Base-by-base conservation (phyloP, 495 filamentous ascomycete genomes). In the Annulohypoxylon stygium region DNA sequence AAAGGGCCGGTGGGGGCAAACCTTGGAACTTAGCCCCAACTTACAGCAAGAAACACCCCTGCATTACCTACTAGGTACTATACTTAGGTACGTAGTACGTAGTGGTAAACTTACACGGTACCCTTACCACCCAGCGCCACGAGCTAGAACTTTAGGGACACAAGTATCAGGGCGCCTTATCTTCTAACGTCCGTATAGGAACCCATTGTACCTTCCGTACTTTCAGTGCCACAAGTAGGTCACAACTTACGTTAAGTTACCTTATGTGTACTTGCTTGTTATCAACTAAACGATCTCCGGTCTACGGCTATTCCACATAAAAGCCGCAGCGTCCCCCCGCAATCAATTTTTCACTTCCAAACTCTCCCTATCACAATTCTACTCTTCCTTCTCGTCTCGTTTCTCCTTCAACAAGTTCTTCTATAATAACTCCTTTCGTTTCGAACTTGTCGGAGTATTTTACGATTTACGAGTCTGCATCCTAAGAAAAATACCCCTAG, bases 291-390 rank as follows among this genome's bases (percentile, higher is more conserved):
- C 37, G 11, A 11, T 60, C 48, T 70, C 67, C 62, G 66, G 62
- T 61, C 47, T 33, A 63, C 67, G 61, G 67, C 61, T 57, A 74
- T 67, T 50, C 71, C 67, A 74, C 67, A 74, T 74, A 74, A 74
- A 74, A 74, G 71, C 67, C 71, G 48, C 67, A 74, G 70, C 18
- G 67, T 54, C 71, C 72, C 71, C 72, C 72, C 72, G 67, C 67
- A 75, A 26, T 65, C 36, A 47, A 12, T 8, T 45, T 64, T 69
- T 64, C 34, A 45, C 57, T 33, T 43, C 26, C 23, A 59, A 23
- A 64, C 59, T 39, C 23, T 57, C n/a, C 36, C 23, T 50, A 47
- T 57, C 55, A 62, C 63, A 39, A 25, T 34, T 58, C 53, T 65
- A 16, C 26, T 59, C 41, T 53, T 18, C 10, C 18, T 26, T 30